Base-by-base conservation (phyloP, 2,329 filamentous ascomycete genomes). In the Phyllosticta citriasiana region DNA sequence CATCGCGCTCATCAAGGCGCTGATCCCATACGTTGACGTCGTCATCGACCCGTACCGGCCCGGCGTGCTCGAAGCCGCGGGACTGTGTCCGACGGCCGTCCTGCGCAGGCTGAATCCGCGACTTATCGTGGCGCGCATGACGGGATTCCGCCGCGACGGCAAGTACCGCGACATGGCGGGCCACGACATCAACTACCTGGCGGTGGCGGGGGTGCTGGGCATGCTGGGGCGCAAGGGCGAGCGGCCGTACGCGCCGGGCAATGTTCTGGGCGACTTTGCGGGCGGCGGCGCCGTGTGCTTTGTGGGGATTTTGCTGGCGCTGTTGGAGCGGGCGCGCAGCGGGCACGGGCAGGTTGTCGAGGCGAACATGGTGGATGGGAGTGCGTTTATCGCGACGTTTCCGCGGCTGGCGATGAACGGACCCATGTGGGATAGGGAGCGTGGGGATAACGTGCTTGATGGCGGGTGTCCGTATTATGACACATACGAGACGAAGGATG, bases 161-260 rank as follows among this genome's bases (percentile, higher is more conserved):
- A 87, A 85, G 68, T 97, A 96, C 75, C 84, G 83, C 55, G 77
- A 82, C 68, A 97, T 96, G 92, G 91, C 92, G 0, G 92, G 92
- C 5, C 92, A 97, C 71, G 92, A 97, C 72, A 96, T 97, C 73
- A 97, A 97, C 71, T 97, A 97, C 74, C 87, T 97, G 52, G 90
- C 92, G 56, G 89, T 96, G 0, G 88, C 88, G 0, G 93, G 93
- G 0, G 87, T 88, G 0, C 76, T 97, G 27, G 81, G 82, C 0
- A 79, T 96, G 74, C 82, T 97, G 2, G 93, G 93, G 0, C 79
- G 88, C 0, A 77, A 78, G 27, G 82, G 80, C 16, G 83, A 87
- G 69, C 85, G 84, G 65, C 93, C 93, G 0, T 86, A 88, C 64
- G 82, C 92, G 19, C 94, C 94, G 0, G 84, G 79, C 5, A 97